Evolutionary conservation across 2,329 filamentous ascomycete genomes (phyloP), one percentile per base, ranked within the genome.

Genomic region (Claviceps sorghi): DNA sequence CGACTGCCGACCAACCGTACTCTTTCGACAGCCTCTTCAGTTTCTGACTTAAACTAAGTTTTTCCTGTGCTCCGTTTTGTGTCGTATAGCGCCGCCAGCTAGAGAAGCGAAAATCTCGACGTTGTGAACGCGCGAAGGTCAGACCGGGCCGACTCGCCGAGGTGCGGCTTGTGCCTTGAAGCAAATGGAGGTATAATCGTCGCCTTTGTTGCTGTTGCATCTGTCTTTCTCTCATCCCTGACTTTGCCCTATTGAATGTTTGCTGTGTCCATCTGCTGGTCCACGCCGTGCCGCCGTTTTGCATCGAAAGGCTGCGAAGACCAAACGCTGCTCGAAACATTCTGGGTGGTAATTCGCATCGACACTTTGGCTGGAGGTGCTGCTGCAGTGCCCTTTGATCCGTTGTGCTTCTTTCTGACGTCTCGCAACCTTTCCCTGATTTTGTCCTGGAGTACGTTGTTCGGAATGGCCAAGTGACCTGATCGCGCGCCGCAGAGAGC

Each of bases 1-100:
- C 91, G 5, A 96, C 69, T 1, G 90, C 90, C 3, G 86, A 79
- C 88, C 90, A 97, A 42, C 93, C 93, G 67, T 98, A 98, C 67
- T 97, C 91, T 57, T 84, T 82, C 2, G 85, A 89, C 46, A 98
- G 78, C 64, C 87, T 88, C 68, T 84, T 89, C 64, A 97, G 72
- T 29, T 84, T 78, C 57, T 82, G 81, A 2, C 83, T 83, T 43
- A 93, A 66, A 8, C 82, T 79, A 13, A 72, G 67, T 10, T 57
- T 60, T 57, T 64, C 54, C 42, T 60, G 54, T 10, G 56, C 55
- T 46, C 61, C 55, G 4, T 56, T 57, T 17, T 55, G 55, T n/a
- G 57, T 57, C 38, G 60, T 58, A 47, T 56, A 61, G 47, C 60
- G 57, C 52, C 63, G 59, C 59, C 65, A 67, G 4, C 65, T 56